Evolutionary conservation across 2,329 filamentous ascomycete genomes (phyloP).

Genomic region (Colletotrichum filicis): DNA sequence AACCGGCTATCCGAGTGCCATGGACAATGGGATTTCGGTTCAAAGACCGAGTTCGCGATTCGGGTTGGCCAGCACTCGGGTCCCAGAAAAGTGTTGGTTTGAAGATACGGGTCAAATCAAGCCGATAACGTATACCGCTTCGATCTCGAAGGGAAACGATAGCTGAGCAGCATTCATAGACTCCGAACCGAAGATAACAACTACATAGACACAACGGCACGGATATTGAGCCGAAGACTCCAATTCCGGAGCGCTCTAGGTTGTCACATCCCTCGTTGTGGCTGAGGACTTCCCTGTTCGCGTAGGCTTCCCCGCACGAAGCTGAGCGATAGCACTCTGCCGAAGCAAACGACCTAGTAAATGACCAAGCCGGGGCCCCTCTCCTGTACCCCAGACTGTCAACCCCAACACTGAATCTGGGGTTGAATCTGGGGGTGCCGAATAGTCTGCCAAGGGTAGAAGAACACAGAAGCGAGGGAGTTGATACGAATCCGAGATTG

Average conservation of each 20-base stretch:
- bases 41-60: neutral
- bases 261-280: neutral
- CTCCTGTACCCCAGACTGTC: constrained; percentile 2
- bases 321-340: neutral
- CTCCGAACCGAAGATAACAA: constrained; percentile 13
- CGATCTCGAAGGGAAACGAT: rapidly evolving
- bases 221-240: constrained; percentile 11
- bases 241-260: neutral
- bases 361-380: constrained; percentile 18
- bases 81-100: neutral
- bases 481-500: neutral
- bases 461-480: neutral
- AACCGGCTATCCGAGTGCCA: neutral
- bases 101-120: neutral
- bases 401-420: constrained; percentile 8
- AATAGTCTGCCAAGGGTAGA: neutral
- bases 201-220: neutral
- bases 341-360: constrained; percentile 2
- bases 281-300: neutral
- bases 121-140: neutral
- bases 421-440: neutral
- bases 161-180: neutral
- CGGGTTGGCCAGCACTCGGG: neutral
- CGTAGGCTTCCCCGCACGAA: constrained; percentile 19
- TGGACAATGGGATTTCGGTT: neutral